Evolutionary conservation across 352 stramenopile genomes (phyloP).

Genomic region (Globisporangium solare): DNA sequence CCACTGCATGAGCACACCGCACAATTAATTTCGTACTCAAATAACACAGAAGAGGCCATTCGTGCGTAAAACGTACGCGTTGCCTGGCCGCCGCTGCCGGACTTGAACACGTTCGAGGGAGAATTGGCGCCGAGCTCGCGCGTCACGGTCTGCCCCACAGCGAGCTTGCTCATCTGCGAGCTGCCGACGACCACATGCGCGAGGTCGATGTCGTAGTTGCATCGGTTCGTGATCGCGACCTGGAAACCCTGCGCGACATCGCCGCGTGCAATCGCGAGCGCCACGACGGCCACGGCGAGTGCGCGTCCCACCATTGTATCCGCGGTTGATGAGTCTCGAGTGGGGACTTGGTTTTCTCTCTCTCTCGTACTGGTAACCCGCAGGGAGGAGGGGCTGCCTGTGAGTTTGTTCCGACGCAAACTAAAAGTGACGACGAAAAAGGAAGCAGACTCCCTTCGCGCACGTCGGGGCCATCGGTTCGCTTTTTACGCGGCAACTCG

Average conservation of each 20-base stretch:
- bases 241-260: conserved; percentile 23
- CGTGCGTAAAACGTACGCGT: conserved; percentile 34
- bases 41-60: not conserved
- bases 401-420: too few relatives aligned
- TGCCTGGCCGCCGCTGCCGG: conserved; percentile 37
- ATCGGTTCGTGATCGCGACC: conserved; percentile 59
- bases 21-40: conserved; percentile 5
- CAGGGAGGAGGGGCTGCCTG: too few relatives aligned
- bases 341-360: too few relatives aligned
- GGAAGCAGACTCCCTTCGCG: too few relatives aligned
- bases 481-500: too few relatives aligned
- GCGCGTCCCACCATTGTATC: conserved; percentile 3
- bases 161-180: conserved; percentile 21
- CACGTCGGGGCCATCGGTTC: too few relatives aligned
- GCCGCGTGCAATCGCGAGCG: conserved; percentile 17
- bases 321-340: too few relatives aligned
- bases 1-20: conserved; percentile 22
- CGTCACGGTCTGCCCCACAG: conserved; percentile 25
- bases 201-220: conserved; percentile 38
- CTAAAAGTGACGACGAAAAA: too few relatives aligned
- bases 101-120: conserved; percentile 52
- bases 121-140: conserved; percentile 20
- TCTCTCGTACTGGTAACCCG: too few relatives aligned
- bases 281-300: not conserved
- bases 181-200: conserved; percentile 24